Conservation (phyloP, 2,329 filamentous ascomycete genomes). For the Diaporthe humulicola region DNA sequence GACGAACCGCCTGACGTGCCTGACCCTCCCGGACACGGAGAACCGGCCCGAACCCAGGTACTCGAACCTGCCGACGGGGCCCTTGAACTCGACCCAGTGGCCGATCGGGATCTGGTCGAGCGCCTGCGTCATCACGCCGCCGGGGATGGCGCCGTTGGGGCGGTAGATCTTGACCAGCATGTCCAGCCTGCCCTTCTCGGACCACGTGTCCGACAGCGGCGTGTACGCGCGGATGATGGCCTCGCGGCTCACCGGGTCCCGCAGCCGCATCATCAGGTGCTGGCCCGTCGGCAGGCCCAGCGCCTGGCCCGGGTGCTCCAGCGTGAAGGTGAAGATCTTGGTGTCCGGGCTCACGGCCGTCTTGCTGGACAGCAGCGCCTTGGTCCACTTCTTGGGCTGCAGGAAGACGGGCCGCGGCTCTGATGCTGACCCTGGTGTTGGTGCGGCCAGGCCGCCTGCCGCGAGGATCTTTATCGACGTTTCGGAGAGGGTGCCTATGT, state of each 20-base stretch:
- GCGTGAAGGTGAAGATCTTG: slow-evolving; percentile 83
- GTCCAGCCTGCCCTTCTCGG: slow-evolving; percentile 74
- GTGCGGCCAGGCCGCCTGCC: slow-evolving; percentile 51
- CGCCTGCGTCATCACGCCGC: slow-evolving; percentile 86
- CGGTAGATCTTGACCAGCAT: slow-evolving; percentile 89
- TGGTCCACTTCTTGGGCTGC: slow-evolving; percentile 79
- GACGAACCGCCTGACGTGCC: slow-evolving; percentile 75
- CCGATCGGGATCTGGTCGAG: slow-evolving; percentile 81
- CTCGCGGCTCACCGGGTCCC: slow-evolving; percentile 77
- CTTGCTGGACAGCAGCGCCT: slow-evolving; percentile 77
- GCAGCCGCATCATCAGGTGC: slow-evolving; percentile 86
- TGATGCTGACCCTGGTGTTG: slow-evolving; percentile 46
- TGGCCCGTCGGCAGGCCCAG: slow-evolving; percentile 87
- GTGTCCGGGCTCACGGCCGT: slow-evolving; percentile 81
- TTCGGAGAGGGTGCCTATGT: slow-evolving; percentile 82
- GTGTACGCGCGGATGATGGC: slow-evolving; percentile 90
- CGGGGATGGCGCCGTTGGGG: slow-evolving; percentile 64
- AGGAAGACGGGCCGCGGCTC: slow-evolving; percentile 74
- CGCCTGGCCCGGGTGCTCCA: slow-evolving; percentile 77
- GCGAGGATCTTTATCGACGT: slow-evolving; percentile 67
- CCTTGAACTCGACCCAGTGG: slow-evolving; percentile 85
- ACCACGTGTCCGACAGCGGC: slow-evolving; percentile 75
- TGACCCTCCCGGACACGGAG: slow-evolving; percentile 65
- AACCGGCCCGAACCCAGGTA: slow-evolving; percentile 79
- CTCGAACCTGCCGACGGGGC: slow-evolving; percentile 87